A percentile compares a stretch with the other conserved stretches of the same genome.
phyloP scores from a whole-genome alignment of 2,329 filamentous ascomycete genomes.

The Penicillium rolfsii region DNA sequence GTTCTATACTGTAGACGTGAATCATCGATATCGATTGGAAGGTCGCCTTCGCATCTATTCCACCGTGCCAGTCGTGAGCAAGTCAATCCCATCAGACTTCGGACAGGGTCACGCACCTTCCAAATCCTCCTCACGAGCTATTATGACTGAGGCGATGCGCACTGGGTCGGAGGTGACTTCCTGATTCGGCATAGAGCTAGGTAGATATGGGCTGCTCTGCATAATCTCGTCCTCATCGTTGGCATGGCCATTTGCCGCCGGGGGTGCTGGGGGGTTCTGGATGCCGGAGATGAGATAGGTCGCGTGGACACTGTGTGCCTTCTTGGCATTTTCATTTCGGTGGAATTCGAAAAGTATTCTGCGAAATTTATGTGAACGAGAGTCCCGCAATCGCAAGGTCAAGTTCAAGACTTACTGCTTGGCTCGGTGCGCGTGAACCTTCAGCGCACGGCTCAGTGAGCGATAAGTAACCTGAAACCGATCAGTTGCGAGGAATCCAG shows the following conservation, averaged over 20 bases:
- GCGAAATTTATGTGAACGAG: slow-evolving; percentile 6
- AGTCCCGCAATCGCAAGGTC: background rate
- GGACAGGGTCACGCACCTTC: slow-evolving; percentile 55
- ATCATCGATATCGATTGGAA: slow-evolving; percentile 77
- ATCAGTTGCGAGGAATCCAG: slow-evolving; percentile 1
- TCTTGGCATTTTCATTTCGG: slow-evolving; percentile 73
- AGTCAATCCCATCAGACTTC: background rate
- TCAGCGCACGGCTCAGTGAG: slow-evolving; percentile 76
- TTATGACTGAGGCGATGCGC: slow-evolving; percentile 62
- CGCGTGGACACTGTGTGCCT: slow-evolving; percentile 75
- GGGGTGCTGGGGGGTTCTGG: slow-evolving; percentile 50
- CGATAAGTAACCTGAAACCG: slow-evolving; percentile 77
- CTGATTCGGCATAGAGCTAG: slow-evolving; percentile 64
- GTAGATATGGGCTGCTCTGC: slow-evolving; percentile 68
- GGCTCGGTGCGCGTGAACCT: slow-evolving; percentile 81
- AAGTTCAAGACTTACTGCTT: slow-evolving; percentile 71
- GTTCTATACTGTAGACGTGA: slow-evolving; percentile 83
- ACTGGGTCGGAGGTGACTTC: slow-evolving; percentile 56
- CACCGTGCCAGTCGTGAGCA: slow-evolving; percentile 1
- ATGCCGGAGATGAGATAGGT: slow-evolving; percentile 86
- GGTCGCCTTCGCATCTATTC: slow-evolving; percentile 64
- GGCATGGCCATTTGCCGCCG: slow-evolving; percentile 50
- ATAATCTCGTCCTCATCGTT: slow-evolving; percentile 67
- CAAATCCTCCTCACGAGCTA: slow-evolving; percentile 74
- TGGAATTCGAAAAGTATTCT: slow-evolving; percentile 91